Conservation (phyloP, 2,329 filamentous ascomycete genomes). For the Diaporthe velutina region DNA sequence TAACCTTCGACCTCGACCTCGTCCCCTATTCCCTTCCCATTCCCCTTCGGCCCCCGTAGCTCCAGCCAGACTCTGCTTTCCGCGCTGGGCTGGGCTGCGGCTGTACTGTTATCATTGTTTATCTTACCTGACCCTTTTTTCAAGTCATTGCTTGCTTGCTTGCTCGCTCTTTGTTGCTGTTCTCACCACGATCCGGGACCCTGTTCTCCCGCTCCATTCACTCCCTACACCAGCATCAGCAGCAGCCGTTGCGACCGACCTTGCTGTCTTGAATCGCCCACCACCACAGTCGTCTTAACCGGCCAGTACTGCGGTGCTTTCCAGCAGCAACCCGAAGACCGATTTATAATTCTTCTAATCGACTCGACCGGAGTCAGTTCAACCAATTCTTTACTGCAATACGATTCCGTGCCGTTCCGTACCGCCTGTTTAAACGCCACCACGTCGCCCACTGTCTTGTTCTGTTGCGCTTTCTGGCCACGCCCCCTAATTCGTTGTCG, state of each 20-base stretch:
- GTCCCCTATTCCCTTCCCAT: not conserved
- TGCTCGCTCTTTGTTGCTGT: constrained; percentile 14
- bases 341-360: constrained; percentile 30
- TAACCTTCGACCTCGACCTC: constrained; percentile 14
- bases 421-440: constrained; percentile 7
- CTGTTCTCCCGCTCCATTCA: constrained; percentile 27
- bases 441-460: not conserved
- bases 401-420: constrained; percentile 7
- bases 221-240: constrained; percentile 2
- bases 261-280: constrained; percentile 4
- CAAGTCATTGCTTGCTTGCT: constrained; percentile 9
- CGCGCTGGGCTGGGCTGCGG: constrained; percentile 28
- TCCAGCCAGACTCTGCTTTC: constrained; percentile 23
- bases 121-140: constrained; percentile 23
- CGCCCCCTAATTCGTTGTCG: constrained; percentile 26
- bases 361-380: constrained; percentile 7
- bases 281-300: constrained; percentile 40
- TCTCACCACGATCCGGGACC: constrained; percentile 28
- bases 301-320: constrained; percentile 34
- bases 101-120: constrained; percentile 33
- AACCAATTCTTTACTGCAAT: constrained; percentile 7
- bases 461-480: not conserved
- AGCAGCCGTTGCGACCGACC: constrained; percentile 14
- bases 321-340: constrained; percentile 12
- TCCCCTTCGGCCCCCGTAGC: constrained; percentile 16